These are phyloP conservation scores for Lasiosphaeris hirsuta DNA, from an alignment of 495 filamentous ascomycete species.

Conservation along the genomic window DNA sequence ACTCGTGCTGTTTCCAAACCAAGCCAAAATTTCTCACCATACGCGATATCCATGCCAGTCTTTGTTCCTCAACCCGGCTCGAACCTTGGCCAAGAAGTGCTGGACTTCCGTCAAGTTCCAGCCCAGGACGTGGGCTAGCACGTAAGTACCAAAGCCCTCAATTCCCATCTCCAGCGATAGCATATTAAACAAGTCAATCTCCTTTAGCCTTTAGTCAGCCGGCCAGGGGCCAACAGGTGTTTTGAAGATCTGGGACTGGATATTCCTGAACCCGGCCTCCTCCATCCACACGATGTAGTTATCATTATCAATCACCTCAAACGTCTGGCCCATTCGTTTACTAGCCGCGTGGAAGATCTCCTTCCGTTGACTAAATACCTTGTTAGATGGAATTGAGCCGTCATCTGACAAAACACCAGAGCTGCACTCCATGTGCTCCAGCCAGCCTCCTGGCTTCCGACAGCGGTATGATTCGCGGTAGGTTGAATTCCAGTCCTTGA, in stretches of 20 bases:
- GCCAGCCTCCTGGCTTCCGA: conserved; percentile 42
- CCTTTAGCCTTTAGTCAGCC: conserved; percentile 38
- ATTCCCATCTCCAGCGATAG: conserved; percentile 39
- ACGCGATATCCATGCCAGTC: conserved; percentile 41
- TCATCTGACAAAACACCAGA: conserved; percentile 30
- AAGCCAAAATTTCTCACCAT: too few species aligned
- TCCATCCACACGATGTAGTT: conserved; percentile 44
- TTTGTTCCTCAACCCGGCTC: conserved; percentile 36
- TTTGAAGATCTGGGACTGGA: conserved; percentile 43
- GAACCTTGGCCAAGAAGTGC: conserved; percentile 35
- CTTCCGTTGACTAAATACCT: conserved; percentile 35
- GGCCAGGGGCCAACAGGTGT: conserved; percentile 55
- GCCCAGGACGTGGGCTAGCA: conserved; percentile 41
- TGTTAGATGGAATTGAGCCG: conserved; percentile 35
- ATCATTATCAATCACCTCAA: conserved; percentile 33
- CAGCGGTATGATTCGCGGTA: conserved; percentile 30
- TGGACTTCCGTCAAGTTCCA: conserved; percentile 47
- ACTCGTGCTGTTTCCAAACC: too few species aligned
- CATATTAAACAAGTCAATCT: conserved; percentile 28
- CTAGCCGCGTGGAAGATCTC: conserved; percentile 34
- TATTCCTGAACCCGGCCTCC: conserved; percentile 52
- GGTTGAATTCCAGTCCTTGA: conserved; percentile 53
- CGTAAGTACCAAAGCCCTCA: conserved; percentile 43
- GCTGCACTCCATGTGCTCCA: conserved; percentile 30
- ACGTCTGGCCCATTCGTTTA: conserved; percentile 17